A percentile compares a stretch with the other conserved stretches of the same genome.
These are phyloP conservation scores for Pseudocercospora fuligena DNA, from an alignment of 2,329 filamentous ascomycete genomes.

Conservation along the genomic window DNA sequence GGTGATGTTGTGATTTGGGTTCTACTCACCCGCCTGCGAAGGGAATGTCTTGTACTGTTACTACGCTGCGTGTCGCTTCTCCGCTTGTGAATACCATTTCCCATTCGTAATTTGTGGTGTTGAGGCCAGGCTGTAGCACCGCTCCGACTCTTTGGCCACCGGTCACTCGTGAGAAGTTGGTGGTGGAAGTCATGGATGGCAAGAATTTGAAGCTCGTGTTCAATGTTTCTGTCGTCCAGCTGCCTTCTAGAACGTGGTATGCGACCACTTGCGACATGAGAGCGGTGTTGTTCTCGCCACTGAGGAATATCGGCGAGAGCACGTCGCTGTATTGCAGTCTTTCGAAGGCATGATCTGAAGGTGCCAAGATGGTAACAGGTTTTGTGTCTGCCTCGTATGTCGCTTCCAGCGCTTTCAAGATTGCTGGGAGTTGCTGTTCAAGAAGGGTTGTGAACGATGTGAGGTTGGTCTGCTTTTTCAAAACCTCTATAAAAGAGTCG, in stretches of 20 bases:
- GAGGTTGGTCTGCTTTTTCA: constrained; percentile 21
- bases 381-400: constrained; percentile 29
- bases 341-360: constrained; percentile 44
- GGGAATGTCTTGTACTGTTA: constrained; percentile 27
- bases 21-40: constrained; percentile 54
- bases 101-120: constrained; percentile 15
- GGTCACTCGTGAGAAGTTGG: constrained; percentile 55
- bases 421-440: constrained; percentile 27
- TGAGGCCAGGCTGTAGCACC: constrained; percentile 25
- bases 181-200: constrained; percentile 51
- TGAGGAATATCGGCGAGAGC: constrained; percentile 18
- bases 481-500: constrained; percentile 21
- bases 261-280: constrained; percentile 20
- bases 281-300: constrained; percentile 21
- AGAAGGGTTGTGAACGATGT: constrained; percentile 25
- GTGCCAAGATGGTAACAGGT: constrained; percentile 47
- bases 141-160: constrained; percentile 56
- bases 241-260: constrained; percentile 25
- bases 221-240: constrained; percentile 23
- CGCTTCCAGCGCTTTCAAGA: constrained; percentile 39
- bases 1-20: constrained; percentile 40
- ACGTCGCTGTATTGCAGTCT: constrained; percentile 35
- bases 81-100: constrained; percentile 48
- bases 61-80: constrained; percentile 49
- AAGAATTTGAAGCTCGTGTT: constrained; percentile 45